Conservation (phyloP, 164 flowering plant species). For the Liquidambar formosana region DNA sequence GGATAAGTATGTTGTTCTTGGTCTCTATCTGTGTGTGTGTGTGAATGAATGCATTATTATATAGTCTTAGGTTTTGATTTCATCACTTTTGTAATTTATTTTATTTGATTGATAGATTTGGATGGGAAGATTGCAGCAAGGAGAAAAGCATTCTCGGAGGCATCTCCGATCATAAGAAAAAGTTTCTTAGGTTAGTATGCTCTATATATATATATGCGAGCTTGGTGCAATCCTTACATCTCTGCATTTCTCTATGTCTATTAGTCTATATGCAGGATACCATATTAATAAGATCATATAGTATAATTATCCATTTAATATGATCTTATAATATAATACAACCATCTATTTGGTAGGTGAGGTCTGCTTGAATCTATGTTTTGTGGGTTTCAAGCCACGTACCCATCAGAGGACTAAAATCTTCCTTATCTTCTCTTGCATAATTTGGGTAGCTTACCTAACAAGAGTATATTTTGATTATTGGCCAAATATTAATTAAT, state of each 20-base stretch:
- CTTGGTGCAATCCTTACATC: neutral
- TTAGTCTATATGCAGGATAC: too few relatives aligned
- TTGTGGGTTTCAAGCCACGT: constrained; percentile 11
- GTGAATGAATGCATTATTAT: neutral
- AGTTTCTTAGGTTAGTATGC: constrained; percentile 59
- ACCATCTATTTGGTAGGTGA: neutral
- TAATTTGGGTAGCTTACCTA: constrained; percentile 67
- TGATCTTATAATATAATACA: too few relatives aligned
- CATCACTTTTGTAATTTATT: neutral
- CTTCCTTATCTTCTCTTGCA: neutral
- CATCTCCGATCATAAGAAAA: constrained; percentile 40
- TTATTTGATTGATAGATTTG: constrained; percentile 31
- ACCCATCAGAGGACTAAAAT: neutral
- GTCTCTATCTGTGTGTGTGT: constrained; percentile 10
- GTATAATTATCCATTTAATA: too few relatives aligned
- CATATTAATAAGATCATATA: too few relatives aligned
- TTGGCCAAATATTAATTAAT: neutral
- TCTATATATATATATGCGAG: neutral
- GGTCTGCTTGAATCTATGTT: neutral
- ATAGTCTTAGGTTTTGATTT: neutral
- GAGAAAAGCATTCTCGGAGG: constrained; percentile 43
- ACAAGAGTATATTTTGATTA: constrained; percentile 13
- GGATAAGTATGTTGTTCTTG: constrained; percentile 1
- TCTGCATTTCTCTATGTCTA: neutral
- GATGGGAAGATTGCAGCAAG: constrained; percentile 39